phyloP scores from a whole-genome alignment of 2,329 filamentous ascomycete species.

The Hymenoscyphus linearis region DNA sequence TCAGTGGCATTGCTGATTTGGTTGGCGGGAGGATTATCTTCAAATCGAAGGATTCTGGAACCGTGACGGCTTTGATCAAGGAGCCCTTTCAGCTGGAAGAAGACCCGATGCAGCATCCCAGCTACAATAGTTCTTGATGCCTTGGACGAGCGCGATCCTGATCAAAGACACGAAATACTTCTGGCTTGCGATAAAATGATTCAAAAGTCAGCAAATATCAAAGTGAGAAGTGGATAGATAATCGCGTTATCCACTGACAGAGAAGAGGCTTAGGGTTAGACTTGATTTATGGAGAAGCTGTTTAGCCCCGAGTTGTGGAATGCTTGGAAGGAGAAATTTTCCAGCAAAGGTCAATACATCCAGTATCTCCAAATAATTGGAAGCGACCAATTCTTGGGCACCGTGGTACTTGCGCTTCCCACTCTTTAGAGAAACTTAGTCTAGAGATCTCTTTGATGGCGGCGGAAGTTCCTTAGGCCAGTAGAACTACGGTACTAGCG shows the following conservation, averaged over 20 bases:
- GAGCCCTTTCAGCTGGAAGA: neutral
- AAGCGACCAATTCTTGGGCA: constrained; percentile 45
- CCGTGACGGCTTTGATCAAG: neutral
- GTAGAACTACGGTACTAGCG: constrained; percentile 57
- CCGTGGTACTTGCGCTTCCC: constrained; percentile 46
- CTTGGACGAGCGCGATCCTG: constrained; percentile 10
- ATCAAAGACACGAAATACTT: constrained; percentile 2
- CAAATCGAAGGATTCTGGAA: neutral
- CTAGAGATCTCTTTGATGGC: constrained; percentile 15
- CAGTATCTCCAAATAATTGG: constrained; percentile 50
- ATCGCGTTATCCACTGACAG: no score
- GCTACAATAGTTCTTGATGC: constrained; percentile 10
- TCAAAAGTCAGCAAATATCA: neutral
- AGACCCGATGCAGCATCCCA: neutral
- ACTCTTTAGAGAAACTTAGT: constrained; percentile 16
- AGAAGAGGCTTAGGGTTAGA: no score
- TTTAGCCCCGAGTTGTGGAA: no score
- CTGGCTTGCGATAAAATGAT: constrained; percentile 5
- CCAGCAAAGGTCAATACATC: constrained; percentile 47
- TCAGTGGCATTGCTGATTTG: neutral
- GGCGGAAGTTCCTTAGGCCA: constrained; percentile 46
- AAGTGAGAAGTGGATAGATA: no score
- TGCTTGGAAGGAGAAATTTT: no score
- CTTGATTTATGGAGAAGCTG: no score
- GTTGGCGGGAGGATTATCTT: neutral